A percentile compares a stretch with the other conserved stretches of the same genome.
phyloP scores from a whole-genome alignment of 176 grass and related monocot genomes.

The Ensete ventricosum region DNA sequence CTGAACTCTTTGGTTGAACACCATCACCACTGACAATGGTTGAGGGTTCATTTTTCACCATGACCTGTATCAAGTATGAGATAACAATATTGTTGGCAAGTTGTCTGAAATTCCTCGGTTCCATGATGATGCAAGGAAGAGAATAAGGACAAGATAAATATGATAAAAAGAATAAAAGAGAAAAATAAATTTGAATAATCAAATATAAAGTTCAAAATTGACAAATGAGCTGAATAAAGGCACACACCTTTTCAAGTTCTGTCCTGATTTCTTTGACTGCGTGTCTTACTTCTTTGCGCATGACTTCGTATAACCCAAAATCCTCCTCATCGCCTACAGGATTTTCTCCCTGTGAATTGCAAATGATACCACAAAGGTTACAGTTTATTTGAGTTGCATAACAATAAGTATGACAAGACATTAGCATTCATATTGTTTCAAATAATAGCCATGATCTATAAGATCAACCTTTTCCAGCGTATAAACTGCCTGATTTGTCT shows the following conservation, averaged over 20 bases:
- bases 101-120: no score
- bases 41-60: slow-evolving; percentile 49
- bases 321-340: slow-evolving; percentile 19
- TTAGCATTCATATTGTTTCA: neutral
- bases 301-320: slow-evolving; percentile 48
- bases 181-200: neutral
- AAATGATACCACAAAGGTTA: neutral
- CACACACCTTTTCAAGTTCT: slow-evolving; percentile 63
- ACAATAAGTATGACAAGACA: neutral
- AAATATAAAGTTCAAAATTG: neutral
- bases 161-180: neutral
- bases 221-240: neutral
- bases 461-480: slow-evolving; percentile 44
- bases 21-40: slow-evolving; percentile 30
- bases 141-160: neutral
- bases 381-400: neutral
- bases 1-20: slow-evolving; percentile 31
- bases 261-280: slow-evolving; percentile 79
- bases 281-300: slow-evolving; percentile 88
- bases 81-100: no score
- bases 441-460: neutral
- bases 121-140: no score
- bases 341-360: slow-evolving; percentile 17
- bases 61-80: slow-evolving; percentile 32
- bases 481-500: slow-evolving; percentile 38